Conservation (phyloP, 495 filamentous ascomycete species). For the Rostrohypoxylon terebratum region DNA sequence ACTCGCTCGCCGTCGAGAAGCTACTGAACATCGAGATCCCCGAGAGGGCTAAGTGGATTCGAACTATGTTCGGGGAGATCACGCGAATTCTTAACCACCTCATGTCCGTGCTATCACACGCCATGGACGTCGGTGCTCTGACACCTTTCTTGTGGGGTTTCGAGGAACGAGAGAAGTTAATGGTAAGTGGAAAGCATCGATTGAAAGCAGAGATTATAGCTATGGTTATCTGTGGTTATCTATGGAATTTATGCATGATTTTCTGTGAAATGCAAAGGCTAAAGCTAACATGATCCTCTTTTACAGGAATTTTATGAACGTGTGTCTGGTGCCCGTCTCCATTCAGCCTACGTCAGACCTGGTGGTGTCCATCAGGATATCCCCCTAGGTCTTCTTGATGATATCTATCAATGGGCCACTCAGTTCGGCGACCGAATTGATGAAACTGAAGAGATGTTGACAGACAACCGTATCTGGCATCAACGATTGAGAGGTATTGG, state of each 20-base stretch:
- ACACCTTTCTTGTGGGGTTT: conserved; percentile 99
- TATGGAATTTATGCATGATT: conserved; percentile 13
- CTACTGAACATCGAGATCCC: conserved; percentile 97
- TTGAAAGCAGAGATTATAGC: background rate
- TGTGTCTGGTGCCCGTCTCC: conserved; percentile 96
- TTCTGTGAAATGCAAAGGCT: conserved; percentile 5
- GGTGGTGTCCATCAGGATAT: conserved; percentile 97
- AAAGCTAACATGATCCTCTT: conserved; percentile 39
- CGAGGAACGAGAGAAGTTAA: conserved; percentile 99
- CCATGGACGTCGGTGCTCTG: conserved; percentile 98
- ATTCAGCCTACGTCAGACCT: conserved; percentile 97
- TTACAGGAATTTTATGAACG: conserved; percentile 98
- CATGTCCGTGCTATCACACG: conserved; percentile 97
- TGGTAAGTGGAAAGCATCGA: conserved; percentile 70
- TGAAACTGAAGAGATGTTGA: conserved; percentile 98
- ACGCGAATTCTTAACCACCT: conserved; percentile 96
- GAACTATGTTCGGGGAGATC: conserved; percentile 96
- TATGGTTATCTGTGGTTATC: conserved; percentile 6
- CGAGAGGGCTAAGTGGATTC: conserved; percentile 94
- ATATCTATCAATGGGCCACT: conserved; percentile 99
- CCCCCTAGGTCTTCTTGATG: conserved; percentile 93
- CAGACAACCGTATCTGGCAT: conserved; percentile 99
- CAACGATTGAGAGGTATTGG: conserved; percentile 90
- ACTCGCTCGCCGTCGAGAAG: conserved; percentile 95
- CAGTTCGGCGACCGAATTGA: conserved; percentile 99